Conservation (phyloP, 768 basidiomycete genomes). For the Daedalea quercina region DNA sequence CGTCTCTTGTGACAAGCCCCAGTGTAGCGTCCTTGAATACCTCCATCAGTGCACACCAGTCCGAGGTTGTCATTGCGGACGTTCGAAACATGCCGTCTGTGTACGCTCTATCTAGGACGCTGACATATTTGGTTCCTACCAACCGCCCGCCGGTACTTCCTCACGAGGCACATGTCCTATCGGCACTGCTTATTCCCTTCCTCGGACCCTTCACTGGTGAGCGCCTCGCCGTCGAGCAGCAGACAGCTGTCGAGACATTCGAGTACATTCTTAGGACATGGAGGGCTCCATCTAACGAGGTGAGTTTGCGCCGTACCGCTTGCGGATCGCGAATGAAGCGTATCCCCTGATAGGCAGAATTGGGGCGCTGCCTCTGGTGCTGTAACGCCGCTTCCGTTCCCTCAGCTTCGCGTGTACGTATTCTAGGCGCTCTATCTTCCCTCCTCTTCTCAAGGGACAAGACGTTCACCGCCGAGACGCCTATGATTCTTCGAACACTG, state of each 20-base stretch:
- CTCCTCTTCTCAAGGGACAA: constrained; percentile 38
- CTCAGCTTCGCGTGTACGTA: constrained; percentile 37
- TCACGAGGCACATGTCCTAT: constrained; percentile 51
- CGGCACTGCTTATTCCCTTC: constrained; percentile 53
- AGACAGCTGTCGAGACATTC: constrained; percentile 53
- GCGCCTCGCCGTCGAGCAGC: constrained; percentile 44
- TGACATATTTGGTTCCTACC: constrained; percentile 20
- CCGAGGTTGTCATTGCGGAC: constrained; percentile 12
- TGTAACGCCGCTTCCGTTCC: constrained; percentile 49
- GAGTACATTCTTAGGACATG: constrained; percentile 53
- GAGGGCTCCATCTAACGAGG: constrained; percentile 46
- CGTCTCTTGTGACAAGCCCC: constrained; percentile 11
- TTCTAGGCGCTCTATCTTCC: constrained; percentile 43
- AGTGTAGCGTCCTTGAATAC: constrained; percentile 15
- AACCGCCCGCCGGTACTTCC: constrained; percentile 36
- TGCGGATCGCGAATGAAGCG: constrained; percentile 9
- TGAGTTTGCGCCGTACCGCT: constrained; percentile 20
- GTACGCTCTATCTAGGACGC: constrained; percentile 36
- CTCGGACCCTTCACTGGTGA: constrained; percentile 28
- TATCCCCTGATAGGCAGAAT: constrained; percentile 27
- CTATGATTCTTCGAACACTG: constrained; percentile 44
- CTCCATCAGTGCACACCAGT: constrained; percentile 21
- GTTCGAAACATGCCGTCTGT: constrained; percentile 31
- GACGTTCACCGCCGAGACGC: constrained; percentile 34
- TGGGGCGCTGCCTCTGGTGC: constrained; percentile 68